These are phyloP conservation scores for Fusarium heterosporum DNA, from an alignment of 2,329 filamentous ascomycete genomes.

Conservation along the genomic window DNA sequence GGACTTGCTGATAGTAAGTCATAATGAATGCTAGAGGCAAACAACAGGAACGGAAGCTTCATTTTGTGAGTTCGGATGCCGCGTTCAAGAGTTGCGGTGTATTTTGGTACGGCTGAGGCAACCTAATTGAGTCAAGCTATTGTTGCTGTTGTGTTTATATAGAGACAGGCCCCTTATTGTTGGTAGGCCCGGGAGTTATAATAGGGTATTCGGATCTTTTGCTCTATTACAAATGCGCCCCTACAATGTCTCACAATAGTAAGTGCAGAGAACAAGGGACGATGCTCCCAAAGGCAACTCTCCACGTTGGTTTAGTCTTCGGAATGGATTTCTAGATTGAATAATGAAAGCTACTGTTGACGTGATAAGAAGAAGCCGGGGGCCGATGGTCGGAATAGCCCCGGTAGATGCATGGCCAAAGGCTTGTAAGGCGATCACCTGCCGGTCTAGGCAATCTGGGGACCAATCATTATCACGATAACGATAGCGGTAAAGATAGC, in stretches of 20 bases:
- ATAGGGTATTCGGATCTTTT: neutral
- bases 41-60: conserved; percentile 17
- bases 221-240: neutral
- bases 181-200: neutral
- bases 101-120: no score
- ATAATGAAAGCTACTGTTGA: conserved; percentile 13
- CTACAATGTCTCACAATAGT: neutral
- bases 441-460: conserved; percentile 27
- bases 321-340: no score
- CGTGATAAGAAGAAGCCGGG: conserved; percentile 33
- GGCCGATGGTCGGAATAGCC: conserved; percentile 32
- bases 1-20: conserved; percentile 22
- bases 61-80: neutral
- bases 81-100: neutral
- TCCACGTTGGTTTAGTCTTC: no score
- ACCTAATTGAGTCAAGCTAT: no score
- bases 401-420: conserved; percentile 41
- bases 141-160: neutral
- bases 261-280: neutral
- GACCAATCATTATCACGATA: conserved; percentile 37
- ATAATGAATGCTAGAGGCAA: conserved; percentile 27
- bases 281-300: neutral
- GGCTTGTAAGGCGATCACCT: conserved; percentile 46
- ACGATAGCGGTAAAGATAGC: neutral
- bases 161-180: neutral